phyloP scores from a whole-genome alignment of 2,329 filamentous ascomycete species.

The Alternaria infectoria region DNA sequence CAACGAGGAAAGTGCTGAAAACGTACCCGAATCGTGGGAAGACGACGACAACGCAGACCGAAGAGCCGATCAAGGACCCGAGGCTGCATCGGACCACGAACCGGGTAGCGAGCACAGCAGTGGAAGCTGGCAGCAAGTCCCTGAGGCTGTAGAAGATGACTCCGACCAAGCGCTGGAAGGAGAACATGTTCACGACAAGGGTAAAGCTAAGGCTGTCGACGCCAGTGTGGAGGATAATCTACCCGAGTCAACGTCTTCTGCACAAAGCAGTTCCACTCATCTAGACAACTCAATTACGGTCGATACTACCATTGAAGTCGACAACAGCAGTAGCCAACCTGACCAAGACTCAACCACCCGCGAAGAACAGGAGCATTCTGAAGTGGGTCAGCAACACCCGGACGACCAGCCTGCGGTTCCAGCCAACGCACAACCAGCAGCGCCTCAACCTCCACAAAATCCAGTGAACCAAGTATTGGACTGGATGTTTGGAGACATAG shows the following conservation, averaged over 20 bases:
- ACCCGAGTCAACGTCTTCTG: slow-evolving; percentile 1
- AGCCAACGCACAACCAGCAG: slow-evolving; percentile 11
- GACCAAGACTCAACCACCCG: neutral
- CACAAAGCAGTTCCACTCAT: slow-evolving; percentile 4
- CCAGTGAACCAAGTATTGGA: slow-evolving; percentile 47
- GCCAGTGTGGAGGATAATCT: neutral
- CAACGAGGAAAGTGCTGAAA: neutral
- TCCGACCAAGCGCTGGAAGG: slow-evolving; percentile 37
- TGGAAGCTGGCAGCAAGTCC: slow-evolving; percentile 51
- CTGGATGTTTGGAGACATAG: slow-evolving; percentile 58
- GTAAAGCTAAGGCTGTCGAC: slow-evolving; percentile 32
- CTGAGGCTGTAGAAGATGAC: slow-evolving; percentile 35
- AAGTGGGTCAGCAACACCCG: neutral
- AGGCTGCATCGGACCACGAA: slow-evolving; percentile 32
- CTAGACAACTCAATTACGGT: slow-evolving; percentile 4
- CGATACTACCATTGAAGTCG: slow-evolving; percentile 2
- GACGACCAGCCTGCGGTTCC: slow-evolving; percentile 9
- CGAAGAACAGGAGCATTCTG: slow-evolving; percentile 1
- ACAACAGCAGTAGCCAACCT: slow-evolving; percentile 6
- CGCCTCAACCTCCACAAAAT: slow-evolving; percentile 18
- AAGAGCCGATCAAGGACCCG: slow-evolving; percentile 4
- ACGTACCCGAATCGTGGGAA: slow-evolving; percentile 34
- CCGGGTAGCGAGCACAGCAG: slow-evolving; percentile 46
- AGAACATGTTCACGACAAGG: slow-evolving; percentile 30
- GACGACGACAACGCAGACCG: slow-evolving; percentile 24